Percentiles rank a stretch among this genome's conserved stretches.
phyloP scores from a whole-genome alignment of 2,329 filamentous ascomycete genomes.

The Pseudomassariella vexata region DNA sequence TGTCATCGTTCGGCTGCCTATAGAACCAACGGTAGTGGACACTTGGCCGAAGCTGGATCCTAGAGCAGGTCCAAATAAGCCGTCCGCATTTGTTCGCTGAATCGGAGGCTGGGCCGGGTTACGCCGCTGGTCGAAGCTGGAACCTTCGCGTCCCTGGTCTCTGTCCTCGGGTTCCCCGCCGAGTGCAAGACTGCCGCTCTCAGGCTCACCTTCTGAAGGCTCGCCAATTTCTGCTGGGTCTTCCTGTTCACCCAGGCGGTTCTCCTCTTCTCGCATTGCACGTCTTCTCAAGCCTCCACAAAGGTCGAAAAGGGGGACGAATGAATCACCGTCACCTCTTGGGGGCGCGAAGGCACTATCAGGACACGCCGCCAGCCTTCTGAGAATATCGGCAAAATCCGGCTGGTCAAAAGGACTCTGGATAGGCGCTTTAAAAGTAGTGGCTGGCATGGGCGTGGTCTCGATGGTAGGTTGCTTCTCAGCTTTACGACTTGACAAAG shows the following conservation, averaged over 20 bases:
- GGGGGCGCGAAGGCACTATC: slow-evolving; percentile 23
- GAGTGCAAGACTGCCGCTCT: slow-evolving; percentile 78
- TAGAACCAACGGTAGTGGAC: slow-evolving; percentile 48
- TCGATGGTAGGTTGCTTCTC: slow-evolving; percentile 19
- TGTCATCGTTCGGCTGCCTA: slow-evolving; percentile 68
- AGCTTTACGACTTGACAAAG: slow-evolving; percentile 16
- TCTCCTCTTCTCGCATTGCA: slow-evolving; percentile 66
- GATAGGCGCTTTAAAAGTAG: slow-evolving; percentile 8
- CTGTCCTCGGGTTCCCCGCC: slow-evolving; percentile 89
- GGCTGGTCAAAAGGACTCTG: slow-evolving; percentile 6
- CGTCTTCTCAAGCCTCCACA: slow-evolving; percentile 78
- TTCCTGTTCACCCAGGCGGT: slow-evolving; percentile 42
- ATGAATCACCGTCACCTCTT: slow-evolving; percentile 24
- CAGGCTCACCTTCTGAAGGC: slow-evolving; percentile 65
- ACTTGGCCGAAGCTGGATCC: slow-evolving; percentile 41
- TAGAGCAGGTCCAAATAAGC: slow-evolving; percentile 48
- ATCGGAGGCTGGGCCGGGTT: slow-evolving; percentile 72
- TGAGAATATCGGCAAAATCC: slow-evolving; percentile 20
- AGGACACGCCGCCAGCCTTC: slow-evolving; percentile 15
- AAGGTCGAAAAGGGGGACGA: slow-evolving; percentile 76
- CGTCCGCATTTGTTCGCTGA: slow-evolving; percentile 54
- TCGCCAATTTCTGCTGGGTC: slow-evolving; percentile 39
- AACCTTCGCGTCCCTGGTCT: slow-evolving; percentile 46
- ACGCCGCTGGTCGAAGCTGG: slow-evolving; percentile 51
- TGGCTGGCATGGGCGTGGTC: slow-evolving; percentile 7